These are phyloP conservation scores for Brassica cretica DNA, from an alignment of 345 rosid species.

Conservation along the genomic window DNA sequence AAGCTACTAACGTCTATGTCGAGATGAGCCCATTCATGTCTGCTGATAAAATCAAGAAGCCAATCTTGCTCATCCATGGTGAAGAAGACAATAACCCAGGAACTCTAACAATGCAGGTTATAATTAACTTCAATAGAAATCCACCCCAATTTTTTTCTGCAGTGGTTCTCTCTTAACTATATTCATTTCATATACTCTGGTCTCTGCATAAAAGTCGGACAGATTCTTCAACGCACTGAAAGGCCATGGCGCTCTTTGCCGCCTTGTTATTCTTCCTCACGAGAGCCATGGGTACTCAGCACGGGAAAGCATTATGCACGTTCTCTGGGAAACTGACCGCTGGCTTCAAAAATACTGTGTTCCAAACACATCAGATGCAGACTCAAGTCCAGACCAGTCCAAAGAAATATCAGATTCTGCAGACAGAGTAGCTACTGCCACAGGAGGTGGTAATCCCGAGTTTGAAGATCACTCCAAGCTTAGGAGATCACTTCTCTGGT, in stretches of 20 bases:
- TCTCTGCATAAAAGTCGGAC: constrained; percentile 61
- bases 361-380: constrained; percentile 52
- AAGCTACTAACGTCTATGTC: constrained; percentile 75
- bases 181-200: constrained; percentile 23
- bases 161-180: constrained; percentile 9
- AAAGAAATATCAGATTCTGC: constrained; percentile 45
- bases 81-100: constrained; percentile 98
- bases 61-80: constrained; percentile 93
- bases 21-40: constrained; percentile 99
- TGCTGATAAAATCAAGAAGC: constrained; percentile 91
- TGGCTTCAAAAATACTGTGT: constrained; percentile 91
- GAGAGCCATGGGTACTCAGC: constrained; percentile 98
- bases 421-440: constrained; percentile 48
- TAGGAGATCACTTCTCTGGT: constrained; percentile 56
- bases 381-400: constrained; percentile 42
- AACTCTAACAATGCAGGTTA: constrained; percentile 96
- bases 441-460: constrained; percentile 70
- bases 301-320: constrained; percentile 97
- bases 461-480: constrained; percentile 39
- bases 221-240: constrained; percentile 92
- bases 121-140: neutral
- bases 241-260: constrained; percentile 93
- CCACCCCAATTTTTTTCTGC: neutral
- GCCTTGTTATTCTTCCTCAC: constrained; percentile 84
- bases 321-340: constrained; percentile 95